Evolutionary conservation across 768 basidiomycete species (phyloP), one percentile per base, ranked within the genome.

Genomic region (Sarcodon sp.): DNA sequence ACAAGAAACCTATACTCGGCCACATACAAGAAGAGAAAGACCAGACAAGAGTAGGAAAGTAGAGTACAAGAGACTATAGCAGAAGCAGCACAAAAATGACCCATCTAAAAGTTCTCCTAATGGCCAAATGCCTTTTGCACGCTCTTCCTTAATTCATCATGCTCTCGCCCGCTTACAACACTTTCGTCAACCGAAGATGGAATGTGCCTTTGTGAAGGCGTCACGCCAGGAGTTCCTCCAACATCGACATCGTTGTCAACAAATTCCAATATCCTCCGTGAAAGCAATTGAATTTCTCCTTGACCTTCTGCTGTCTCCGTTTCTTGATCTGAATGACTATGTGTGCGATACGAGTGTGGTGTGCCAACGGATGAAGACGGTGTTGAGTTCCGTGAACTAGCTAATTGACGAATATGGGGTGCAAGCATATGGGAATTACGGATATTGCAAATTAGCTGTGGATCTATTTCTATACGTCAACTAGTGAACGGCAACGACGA

Each of bases 391-490:
- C 77, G 80, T 27, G 83, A 86, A 51, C 69, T 71, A 5, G 91
- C 80, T 18, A 98, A 78, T 55, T 80, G 79, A 45, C 84, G 84
- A 53, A 98, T 93, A 47, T 87, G 87, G 15, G 91, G 82, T 41
- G 89, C 76, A 51, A 98, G 71, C 48, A 88, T 69, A 49, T 68
- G 73, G 4, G 94, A 97, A 47, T 68, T 76, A 49, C 90, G 88
- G 64, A 98, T 91, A 68, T 87, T 93, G 65, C 79, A 85, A 51
- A 85, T 86, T 37, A 98, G 70, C 60, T 88, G 83, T 15, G 87
- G 84, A 63, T 98, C 92, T 88, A 59, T 10, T 45, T 39, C 11
- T 21, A 46, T 16, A 45, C 18, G 41, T 45, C 39, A 51, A 13
- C 21, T 32, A 4, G 21, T 48, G 44, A 43, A 4, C 33, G 10